These are phyloP conservation scores for Lachnellula suecica DNA, from an alignment of 2,329 filamentous ascomycete genomes.

Conservation along the genomic window DNA sequence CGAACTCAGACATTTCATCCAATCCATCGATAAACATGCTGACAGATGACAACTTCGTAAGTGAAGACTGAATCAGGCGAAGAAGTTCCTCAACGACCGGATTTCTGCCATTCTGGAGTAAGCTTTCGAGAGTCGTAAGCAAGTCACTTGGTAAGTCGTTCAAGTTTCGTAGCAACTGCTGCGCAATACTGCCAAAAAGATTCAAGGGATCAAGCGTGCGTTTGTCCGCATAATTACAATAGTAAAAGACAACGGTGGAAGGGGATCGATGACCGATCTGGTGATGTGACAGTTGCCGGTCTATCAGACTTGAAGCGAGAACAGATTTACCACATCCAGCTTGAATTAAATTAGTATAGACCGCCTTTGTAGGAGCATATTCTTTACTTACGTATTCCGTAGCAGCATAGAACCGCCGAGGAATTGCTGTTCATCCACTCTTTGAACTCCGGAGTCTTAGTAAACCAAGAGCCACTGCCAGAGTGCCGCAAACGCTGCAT, in stretches of 20 bases:
- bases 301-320: constrained; percentile 6
- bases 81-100: neutral
- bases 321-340: constrained; percentile 12
- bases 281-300: neutral
- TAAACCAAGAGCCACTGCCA: constrained; percentile 6
- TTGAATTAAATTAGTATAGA: neutral
- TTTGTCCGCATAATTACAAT: constrained; percentile 16
- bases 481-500: constrained; percentile 4
- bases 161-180: neutral
- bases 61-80: neutral
- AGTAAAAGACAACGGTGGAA: constrained; percentile 1
- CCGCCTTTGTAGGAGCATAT: neutral
- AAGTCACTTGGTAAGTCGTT: neutral
- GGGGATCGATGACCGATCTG: neutral
- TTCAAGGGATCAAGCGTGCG: constrained; percentile 3
- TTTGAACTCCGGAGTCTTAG: neutral
- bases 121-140: neutral
- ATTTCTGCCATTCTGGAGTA: neutral
- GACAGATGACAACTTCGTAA: neutral
- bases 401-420: constrained; percentile 2
- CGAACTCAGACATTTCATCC: constrained; percentile 1
- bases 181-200: neutral
- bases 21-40: constrained; percentile 4
- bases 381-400: constrained; percentile 3
- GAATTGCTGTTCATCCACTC: neutral